Conservation (phyloP, 2,329 filamentous ascomycete genomes). For the Talaromyces rugulosus region DNA sequence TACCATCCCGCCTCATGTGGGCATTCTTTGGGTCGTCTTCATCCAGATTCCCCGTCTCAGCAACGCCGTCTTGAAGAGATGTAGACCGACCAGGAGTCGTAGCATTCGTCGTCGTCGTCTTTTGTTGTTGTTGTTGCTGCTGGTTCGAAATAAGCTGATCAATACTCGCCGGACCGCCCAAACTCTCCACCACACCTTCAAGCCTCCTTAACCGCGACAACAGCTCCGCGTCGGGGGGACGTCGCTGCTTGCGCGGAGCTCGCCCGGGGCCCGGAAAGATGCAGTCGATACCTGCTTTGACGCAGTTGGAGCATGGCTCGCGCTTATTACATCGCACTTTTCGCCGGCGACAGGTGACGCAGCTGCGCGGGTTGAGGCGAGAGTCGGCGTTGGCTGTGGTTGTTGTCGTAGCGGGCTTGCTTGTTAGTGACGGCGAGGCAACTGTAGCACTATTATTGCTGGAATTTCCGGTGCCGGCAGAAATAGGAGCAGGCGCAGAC, state of each 20-base stretch:
- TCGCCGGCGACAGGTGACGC: conserved; percentile 44
- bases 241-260: conserved; percentile 56
- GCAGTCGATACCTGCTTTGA: conserved; percentile 53
- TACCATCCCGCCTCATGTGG: conserved; percentile 26
- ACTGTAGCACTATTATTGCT: neutral
- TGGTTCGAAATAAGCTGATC: conserved; percentile 12
- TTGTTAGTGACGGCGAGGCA: neutral
- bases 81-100: neutral
- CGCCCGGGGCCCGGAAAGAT: conserved; percentile 60
- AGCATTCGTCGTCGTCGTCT: neutral
- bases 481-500: neutral
- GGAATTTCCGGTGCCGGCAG: neutral
- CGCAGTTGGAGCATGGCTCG: conserved; percentile 46
- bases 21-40: conserved; percentile 21
- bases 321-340: conserved; percentile 48
- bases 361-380: conserved; percentile 37
- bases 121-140: neutral
- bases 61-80: neutral
- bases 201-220: conserved; percentile 54
- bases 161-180: conserved; percentile 46
- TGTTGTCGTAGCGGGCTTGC: neutral
- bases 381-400: conserved; percentile 9
- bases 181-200: conserved; percentile 58
- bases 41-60: neutral
- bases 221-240: conserved; percentile 57